Evolutionary conservation across 148 eudicot species (phyloP).

Genomic region (Chenopodium berlandieri): DNA sequence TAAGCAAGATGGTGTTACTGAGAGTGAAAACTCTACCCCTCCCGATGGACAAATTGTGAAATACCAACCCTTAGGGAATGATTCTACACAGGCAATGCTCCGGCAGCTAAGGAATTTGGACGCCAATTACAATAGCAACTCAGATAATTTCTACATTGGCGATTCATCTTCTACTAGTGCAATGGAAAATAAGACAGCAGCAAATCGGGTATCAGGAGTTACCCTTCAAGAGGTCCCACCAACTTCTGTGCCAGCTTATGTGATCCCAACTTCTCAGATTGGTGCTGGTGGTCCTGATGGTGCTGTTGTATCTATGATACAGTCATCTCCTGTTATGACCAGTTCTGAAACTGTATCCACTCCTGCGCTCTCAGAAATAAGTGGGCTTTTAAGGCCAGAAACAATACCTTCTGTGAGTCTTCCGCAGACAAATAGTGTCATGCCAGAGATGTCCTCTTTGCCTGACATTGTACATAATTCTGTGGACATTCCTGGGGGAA

Average conservation of each 20-base stretch:
- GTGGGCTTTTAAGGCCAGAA: conserved; percentile 24
- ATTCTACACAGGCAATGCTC: conserved; percentile 44
- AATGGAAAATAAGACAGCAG: conserved; percentile 25
- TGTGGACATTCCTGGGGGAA: conserved; percentile 26
- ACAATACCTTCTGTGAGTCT: conserved; percentile 30
- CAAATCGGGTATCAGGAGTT: conserved; percentile 37
- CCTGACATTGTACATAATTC: conserved; percentile 34
- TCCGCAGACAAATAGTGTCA: conserved; percentile 20
- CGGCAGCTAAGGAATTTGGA: conserved; percentile 45
- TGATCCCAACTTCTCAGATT: conserved; percentile 11
- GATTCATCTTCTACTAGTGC: conserved; percentile 35
- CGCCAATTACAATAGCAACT: conserved; percentile 22
- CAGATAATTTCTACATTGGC: conserved; percentile 30
- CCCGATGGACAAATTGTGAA: conserved; percentile 62
- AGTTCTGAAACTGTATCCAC: conserved; percentile 31
- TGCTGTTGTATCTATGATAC: conserved; percentile 23
- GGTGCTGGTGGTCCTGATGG: conserved; percentile 25
- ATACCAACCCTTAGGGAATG: conserved; percentile 48
- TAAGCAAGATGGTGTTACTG: conserved; percentile 40
- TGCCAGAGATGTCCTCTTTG: conserved; percentile 33
- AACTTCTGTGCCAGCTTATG: conserved; percentile 28
- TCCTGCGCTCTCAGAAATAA: conserved; percentile 26
- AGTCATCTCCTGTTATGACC: conserved; percentile 30
- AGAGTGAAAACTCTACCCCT: conserved; percentile 23
- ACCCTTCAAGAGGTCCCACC: conserved; percentile 49